phyloP scores from a whole-genome alignment of 2,329 filamentous ascomycete species.

The Macrophomina pseudophaseolina region DNA sequence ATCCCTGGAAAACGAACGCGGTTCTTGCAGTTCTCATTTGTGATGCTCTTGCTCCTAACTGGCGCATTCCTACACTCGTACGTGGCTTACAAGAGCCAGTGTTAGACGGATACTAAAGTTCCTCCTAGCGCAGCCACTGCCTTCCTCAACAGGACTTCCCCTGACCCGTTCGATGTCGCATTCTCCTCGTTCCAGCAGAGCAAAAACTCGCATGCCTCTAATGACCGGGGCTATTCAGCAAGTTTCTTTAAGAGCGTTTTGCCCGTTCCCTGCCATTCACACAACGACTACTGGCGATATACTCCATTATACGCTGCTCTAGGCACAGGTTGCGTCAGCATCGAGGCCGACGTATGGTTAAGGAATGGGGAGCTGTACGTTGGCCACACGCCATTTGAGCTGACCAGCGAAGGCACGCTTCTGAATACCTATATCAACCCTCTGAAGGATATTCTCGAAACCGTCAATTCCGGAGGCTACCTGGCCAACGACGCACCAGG shows the following conservation, averaged over 20 bases:
- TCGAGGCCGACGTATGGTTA: constrained; percentile 64
- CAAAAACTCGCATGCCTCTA: neutral
- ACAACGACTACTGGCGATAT: constrained; percentile 64
- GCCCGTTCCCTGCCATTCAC: constrained; percentile 60
- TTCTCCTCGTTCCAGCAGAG: neutral
- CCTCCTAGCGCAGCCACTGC: neutral
- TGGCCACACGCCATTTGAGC: constrained; percentile 56
- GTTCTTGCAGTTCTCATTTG: neutral
- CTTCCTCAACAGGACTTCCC: neutral
- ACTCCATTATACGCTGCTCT: constrained; percentile 61
- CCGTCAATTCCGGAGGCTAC: constrained; percentile 44
- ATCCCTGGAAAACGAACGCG: neutral
- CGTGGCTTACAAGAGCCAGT: neutral
- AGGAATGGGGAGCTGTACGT: constrained; percentile 58
- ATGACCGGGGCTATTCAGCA: neutral
- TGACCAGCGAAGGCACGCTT: constrained; percentile 55
- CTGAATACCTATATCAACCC: constrained; percentile 59
- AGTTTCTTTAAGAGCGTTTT: constrained; percentile 40
- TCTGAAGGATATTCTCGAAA: constrained; percentile 55
- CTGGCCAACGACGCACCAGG: constrained; percentile 54
- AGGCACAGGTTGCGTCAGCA: constrained; percentile 58
- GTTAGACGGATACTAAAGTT: neutral
- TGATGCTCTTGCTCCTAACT: neutral
- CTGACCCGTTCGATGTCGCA: neutral
- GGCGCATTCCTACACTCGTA: neutral